Conservation (phyloP, 495 filamentous ascomycete genomes). For the Rhypophila decipiens region DNA sequence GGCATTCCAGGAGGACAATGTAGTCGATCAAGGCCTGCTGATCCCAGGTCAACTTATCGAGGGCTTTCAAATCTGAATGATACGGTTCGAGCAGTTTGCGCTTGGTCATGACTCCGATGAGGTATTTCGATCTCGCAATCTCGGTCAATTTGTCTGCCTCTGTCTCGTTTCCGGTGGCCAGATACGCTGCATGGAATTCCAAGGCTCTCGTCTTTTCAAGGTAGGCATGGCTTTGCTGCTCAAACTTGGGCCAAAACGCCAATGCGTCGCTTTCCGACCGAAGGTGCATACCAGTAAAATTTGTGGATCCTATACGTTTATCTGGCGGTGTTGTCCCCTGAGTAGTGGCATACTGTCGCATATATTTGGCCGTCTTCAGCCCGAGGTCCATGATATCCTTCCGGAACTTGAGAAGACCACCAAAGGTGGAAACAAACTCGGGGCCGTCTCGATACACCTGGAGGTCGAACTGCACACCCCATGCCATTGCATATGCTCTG, state of each 20-base stretch:
- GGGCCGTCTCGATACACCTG: conserved; percentile 36
- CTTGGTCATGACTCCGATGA: conserved; percentile 29
- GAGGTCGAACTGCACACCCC: conserved; percentile 43
- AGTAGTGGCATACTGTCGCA: conserved; percentile 19
- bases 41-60: conserved; percentile 37
- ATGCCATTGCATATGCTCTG: conserved; percentile 31
- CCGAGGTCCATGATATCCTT: conserved; percentile 32
- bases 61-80: conserved; percentile 17
- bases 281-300: conserved; percentile 33
- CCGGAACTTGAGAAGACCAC: conserved; percentile 33
- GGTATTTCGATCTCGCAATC: conserved; percentile 1
- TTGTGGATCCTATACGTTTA: background rate
- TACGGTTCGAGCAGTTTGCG: conserved; percentile 22
- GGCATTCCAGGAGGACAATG: conserved; percentile 28
- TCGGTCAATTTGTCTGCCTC: conserved; percentile 27
- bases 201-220: conserved; percentile 18
- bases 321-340: conserved; percentile 1
- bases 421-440: conserved; percentile 34
- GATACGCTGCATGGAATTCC: conserved; percentile 29
- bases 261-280: conserved; percentile 38
- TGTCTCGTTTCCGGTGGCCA: conserved; percentile 35
- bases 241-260: conserved; percentile 33
- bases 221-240: conserved; percentile 33
- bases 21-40: conserved; percentile 41
- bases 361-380: conserved; percentile 17